Base-by-base conservation (phyloP, 1,284 basidiomycete genomes). In the Ganoderma leucocontextum region DNA sequence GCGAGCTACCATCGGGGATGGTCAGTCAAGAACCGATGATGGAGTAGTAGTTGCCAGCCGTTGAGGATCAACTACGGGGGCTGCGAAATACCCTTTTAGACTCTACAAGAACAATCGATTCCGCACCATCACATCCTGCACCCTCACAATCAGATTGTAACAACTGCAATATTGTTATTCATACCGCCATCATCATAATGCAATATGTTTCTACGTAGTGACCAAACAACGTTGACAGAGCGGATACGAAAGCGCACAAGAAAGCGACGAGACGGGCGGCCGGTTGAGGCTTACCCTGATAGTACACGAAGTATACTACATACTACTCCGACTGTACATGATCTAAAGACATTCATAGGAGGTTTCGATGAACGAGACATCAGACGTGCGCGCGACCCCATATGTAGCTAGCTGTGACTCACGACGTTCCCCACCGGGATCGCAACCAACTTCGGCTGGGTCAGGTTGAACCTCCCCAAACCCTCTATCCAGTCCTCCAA, bases 371-470 rank as follows among this genome's bases (percentile, higher is more conserved):
- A 38, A 36, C 52, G 29, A 55, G 33, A 35, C 4, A 62, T 66
- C 39, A 66, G 65, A 55, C 42, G 29, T 36, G 65, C 15, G 35
- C 53, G 36, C 62, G 22, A 62, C 65, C 33, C 36, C 53, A 38
- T 22, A 55, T 60, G 47, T 62, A 41, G 52, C 68, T 67, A 71
- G 60, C 64, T 42, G 52, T 58, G 41, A 68, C 67, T 69, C 66
- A 65, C 65, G 59, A 59, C 60, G 53, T 60, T 29, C 49, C 41
- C n/a, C 13, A 55, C 9, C 62, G 62, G 52, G 25, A 63, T 13
- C 36, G 63, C 55, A 35, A 65, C 49, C n/a, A 69, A 55, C 55
- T 39, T 60, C 38, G 65, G 66, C 22, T 47, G 52, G 36, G 53
- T 63, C 38, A 65, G 19, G 57, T 66, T 53, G 65, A 72, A 65